A percentile compares a stretch with the other conserved stretches of the same genome.
phyloP scores from a whole-genome alignment of 768 basidiomycete genomes.

The Roridomyces roridus region DNA sequence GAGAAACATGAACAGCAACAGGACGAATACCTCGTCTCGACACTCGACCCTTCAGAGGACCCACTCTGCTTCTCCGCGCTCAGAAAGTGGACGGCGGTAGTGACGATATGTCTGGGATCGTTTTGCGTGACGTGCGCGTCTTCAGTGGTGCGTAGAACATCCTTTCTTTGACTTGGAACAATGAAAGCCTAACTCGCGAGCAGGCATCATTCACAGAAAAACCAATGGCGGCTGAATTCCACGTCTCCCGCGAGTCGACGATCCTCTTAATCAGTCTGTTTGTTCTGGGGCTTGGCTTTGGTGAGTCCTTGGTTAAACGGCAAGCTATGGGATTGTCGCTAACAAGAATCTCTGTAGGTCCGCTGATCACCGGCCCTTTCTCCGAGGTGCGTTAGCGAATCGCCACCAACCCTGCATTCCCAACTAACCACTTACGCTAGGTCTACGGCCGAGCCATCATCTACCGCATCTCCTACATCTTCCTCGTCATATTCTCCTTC shows the following conservation, averaged over 20 bases:
- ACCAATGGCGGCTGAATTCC: slow-evolving; percentile 57
- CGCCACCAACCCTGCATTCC: slow-evolving; percentile 36
- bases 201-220: slow-evolving; percentile 70
- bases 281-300: slow-evolving; percentile 58
- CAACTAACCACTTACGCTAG: slow-evolving; percentile 40
- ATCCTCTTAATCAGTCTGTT: slow-evolving; percentile 63
- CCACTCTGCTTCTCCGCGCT: slow-evolving; percentile 45
- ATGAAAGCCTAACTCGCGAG: no score
- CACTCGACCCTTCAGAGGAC: slow-evolving; percentile 45
- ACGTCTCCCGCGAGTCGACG: slow-evolving; percentile 51
- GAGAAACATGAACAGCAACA: not conserved
- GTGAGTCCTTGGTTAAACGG: slow-evolving; percentile 38
- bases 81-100: slow-evolving; percentile 56
- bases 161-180: no score
- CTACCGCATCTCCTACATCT: slow-evolving; percentile 63
- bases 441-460: slow-evolving; percentile 70
- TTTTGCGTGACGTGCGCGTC: slow-evolving; percentile 62
- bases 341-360: not conserved
- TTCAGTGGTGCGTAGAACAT: slow-evolving; percentile 56
- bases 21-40: slow-evolving; percentile 31
- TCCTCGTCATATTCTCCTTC: slow-evolving; percentile 70
- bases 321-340: no score
- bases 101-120: slow-evolving; percentile 52
- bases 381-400: slow-evolving; percentile 52
- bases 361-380: slow-evolving; percentile 55